A percentile compares a stretch with the other conserved stretches of the same genome.
Conservation (phyloP, 1,284 basidiomycete genomes). For the Cryptococcus wingfieldii region DNA sequence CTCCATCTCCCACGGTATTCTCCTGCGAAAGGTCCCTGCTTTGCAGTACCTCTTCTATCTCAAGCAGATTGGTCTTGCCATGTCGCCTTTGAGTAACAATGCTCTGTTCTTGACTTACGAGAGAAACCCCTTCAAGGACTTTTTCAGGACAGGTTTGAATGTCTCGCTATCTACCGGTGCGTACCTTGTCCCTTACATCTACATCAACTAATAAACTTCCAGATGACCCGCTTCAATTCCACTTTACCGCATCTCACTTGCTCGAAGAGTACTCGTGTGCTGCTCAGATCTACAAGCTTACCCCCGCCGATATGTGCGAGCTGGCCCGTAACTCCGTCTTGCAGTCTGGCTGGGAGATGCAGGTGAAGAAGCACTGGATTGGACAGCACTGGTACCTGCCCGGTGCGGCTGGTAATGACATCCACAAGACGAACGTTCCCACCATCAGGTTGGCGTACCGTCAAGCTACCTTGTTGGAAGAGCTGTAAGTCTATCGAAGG, state of each 20-base stretch:
- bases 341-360: slow-evolving; percentile 98
- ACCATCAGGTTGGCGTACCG: slow-evolving; percentile 81
- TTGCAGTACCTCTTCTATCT: slow-evolving; percentile 86
- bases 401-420: slow-evolving; percentile 82
- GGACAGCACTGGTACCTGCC: slow-evolving; percentile 85
- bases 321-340: slow-evolving; percentile 93
- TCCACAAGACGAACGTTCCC: slow-evolving; percentile 96
- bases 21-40: slow-evolving; percentile 94
- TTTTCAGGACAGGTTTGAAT: slow-evolving; percentile 93
- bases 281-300: slow-evolving; percentile 91
- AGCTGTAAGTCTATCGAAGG: slow-evolving; percentile 53
- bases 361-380: slow-evolving; percentile 95
- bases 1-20: slow-evolving; percentile 97
- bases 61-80: slow-evolving; percentile 94
- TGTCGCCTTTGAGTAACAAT: slow-evolving; percentile 98
- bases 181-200: not conserved
- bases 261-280: slow-evolving; percentile 98
- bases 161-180: slow-evolving; percentile 96
- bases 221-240: slow-evolving; percentile 65
- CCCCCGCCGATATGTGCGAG: slow-evolving; percentile 66
- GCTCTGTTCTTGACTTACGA: slow-evolving; percentile 94
- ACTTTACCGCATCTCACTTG: slow-evolving; percentile 92
- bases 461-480: slow-evolving; percentile 82
- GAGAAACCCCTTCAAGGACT: slow-evolving; percentile 93
- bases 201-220: not conserved